Base-by-base conservation (phyloP, 2,329 filamentous ascomycete genomes). In the Amylocarpus encephaloides region DNA sequence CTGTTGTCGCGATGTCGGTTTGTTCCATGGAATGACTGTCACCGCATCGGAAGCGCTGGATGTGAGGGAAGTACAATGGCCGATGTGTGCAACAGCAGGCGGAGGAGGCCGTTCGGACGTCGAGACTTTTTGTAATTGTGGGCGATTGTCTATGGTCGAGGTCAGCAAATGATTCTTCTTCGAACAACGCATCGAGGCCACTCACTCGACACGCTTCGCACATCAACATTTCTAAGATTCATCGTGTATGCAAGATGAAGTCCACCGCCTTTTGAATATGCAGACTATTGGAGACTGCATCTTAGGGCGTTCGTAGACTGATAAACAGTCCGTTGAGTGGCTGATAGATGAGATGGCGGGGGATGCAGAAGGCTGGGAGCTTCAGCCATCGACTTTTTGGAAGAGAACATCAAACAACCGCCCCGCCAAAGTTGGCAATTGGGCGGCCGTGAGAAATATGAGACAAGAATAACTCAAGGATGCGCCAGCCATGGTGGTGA, bases 21-120 rank as follows among this genome's bases (percentile, higher is more conserved):
- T 60, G 59, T 43, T 59, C 60, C 59, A 64, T 19, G 49, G 57
- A 48, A 64, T 57, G 26, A 63, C 59, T 18, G 62, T 65, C 26
- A 38, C 49, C 15, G 57, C 53, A 16, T 59, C 55, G 4, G 61
- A 61, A 30, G 42, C 46, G 30, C 49, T 62, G 22, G 61, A 62
- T 33, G 56, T 48, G 40, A 56, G 41, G 16, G 62, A 62, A 39
- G 61, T 54, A 19, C 60, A 56, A 35, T 58, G 52, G 51, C 57
- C 50, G 39, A 60, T 39, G 49, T 53, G 58, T 29, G 52, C 47
- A 50, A 55, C 44, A 50, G 58, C 51, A 46, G 58, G 57, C 49
- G 56, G 59, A 39, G 53, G 41, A 40, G 56, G 55, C 19, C 50
- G 50, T 36, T 62, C 57, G 36, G 52, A 48, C 15, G 49, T 52